Conservation (phyloP, 192 early-diverging fungal genomes). For the Backusella macrospora region DNA sequence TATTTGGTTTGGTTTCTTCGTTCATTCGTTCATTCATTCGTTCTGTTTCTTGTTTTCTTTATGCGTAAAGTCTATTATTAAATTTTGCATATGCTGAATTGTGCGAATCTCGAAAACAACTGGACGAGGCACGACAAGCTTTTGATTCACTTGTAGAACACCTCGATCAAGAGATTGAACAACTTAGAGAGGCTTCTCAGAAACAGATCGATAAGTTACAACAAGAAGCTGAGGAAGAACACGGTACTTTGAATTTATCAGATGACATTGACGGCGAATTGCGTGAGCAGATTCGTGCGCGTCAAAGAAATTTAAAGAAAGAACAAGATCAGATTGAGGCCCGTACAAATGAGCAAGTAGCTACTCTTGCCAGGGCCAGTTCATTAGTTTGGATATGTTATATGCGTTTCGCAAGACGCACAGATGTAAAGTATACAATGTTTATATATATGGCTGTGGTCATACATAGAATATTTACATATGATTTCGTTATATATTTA, state of each 20-base stretch:
- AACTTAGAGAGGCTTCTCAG: slow-evolving; percentile 32
- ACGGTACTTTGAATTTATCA: slow-evolving; percentile 42
- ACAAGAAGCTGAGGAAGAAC: slow-evolving; percentile 45
- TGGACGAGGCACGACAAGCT: slow-evolving; percentile 53
- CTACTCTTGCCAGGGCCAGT: slow-evolving; percentile 57
- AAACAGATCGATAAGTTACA: slow-evolving; percentile 50
- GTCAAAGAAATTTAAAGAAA: slow-evolving; percentile 59
- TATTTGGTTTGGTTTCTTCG: not conserved
- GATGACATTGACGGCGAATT: slow-evolving; percentile 63
- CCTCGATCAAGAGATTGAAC: slow-evolving; percentile 49
- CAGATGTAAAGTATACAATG: slow-evolving; percentile 60
- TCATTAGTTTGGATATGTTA: slow-evolving; percentile 86
- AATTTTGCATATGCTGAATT: slow-evolving; percentile 77
- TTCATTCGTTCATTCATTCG: not conserved
- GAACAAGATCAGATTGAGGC: slow-evolving; percentile 67
- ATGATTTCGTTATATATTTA: slow-evolving; percentile 27
- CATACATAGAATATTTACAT: not conserved
- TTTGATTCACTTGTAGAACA: slow-evolving; percentile 56
- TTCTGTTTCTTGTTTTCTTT: not conserved
- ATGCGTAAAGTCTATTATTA: slow-evolving; percentile 57
- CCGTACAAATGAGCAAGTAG: slow-evolving; percentile 54
- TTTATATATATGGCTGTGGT: slow-evolving; percentile 6
- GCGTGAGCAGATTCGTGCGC: slow-evolving; percentile 52
- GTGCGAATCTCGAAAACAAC: slow-evolving; percentile 64
- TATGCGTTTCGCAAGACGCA: slow-evolving; percentile 78